These are phyloP conservation scores for Daldinia loculata DNA, from an alignment of 495 filamentous ascomycete genomes.

Conservation along the genomic window DNA sequence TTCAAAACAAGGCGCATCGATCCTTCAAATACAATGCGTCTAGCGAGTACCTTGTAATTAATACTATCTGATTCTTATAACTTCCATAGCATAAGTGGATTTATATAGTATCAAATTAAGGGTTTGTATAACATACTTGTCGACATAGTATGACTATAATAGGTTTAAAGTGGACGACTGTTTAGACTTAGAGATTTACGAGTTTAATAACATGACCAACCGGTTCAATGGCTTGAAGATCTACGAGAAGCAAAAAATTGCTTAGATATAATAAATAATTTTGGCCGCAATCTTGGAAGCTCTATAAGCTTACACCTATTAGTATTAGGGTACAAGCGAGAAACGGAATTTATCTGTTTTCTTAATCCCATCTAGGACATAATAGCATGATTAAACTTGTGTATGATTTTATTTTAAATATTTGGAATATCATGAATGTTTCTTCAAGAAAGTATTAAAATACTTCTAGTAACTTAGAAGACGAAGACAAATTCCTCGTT, in stretches of 20 bases:
- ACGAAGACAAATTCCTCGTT: slow-evolving; percentile 63
- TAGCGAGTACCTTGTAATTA: neutral
- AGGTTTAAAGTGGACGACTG: neutral
- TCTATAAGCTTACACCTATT: too few species aligned
- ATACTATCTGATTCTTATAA: neutral
- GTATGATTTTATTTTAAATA: neutral
- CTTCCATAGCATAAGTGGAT: neutral
- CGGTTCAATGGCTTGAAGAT: too few species aligned
- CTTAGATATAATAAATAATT: too few species aligned
- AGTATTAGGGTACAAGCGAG: too few species aligned
- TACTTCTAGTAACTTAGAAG: slow-evolving; percentile 39
- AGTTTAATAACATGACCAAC: neutral
- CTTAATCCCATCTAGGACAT: too few species aligned
- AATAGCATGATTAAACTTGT: too few species aligned
- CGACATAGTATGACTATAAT: neutral
- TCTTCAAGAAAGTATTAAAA: neutral
- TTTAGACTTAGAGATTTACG: neutral
- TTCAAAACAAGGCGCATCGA: neutral
- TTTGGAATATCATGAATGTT: neutral
- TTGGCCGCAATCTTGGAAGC: too few species aligned
- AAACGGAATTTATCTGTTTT: too few species aligned
- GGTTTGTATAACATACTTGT: neutral
- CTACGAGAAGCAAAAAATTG: too few species aligned
- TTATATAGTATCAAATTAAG: neutral
- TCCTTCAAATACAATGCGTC: neutral